phyloP scores from a whole-genome alignment of 202 grass and related monocot genomes.

The Zoysia matrella region DNA sequence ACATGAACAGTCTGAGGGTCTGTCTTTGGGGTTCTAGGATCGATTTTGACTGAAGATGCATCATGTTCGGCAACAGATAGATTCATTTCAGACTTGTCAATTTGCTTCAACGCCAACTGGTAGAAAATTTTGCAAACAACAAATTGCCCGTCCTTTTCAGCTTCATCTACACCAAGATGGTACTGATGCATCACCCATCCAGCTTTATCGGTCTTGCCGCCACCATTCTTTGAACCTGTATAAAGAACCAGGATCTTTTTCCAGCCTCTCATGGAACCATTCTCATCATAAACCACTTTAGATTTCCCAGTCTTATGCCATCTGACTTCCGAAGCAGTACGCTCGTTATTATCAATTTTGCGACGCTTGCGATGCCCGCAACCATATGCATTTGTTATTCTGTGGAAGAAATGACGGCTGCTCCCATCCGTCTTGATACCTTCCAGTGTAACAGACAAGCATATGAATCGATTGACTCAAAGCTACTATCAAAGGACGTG shows the following conservation, averaged over 20 bases:
- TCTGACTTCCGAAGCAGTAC: background rate
- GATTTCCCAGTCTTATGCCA: slow-evolving; percentile 86
- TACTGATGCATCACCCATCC: slow-evolving; percentile 95
- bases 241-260: slow-evolving; percentile 89
- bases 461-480: background rate
- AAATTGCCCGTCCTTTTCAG: slow-evolving; percentile 56
- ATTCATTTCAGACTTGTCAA: slow-evolving; percentile 31
- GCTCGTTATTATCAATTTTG: slow-evolving; percentile 40
- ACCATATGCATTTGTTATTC: slow-evolving; percentile 71
- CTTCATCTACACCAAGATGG: slow-evolving; percentile 64
- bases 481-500: background rate
- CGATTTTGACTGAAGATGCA: slow-evolving; percentile 34
- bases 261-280: slow-evolving; percentile 67
- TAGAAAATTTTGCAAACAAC: slow-evolving; percentile 79
- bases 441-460: slow-evolving; percentile 23
- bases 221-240: slow-evolving; percentile 39
- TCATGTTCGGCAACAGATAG: slow-evolving; percentile 14
- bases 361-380: slow-evolving; percentile 68
- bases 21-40: slow-evolving; percentile 65
- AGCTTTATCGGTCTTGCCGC: slow-evolving; percentile 29
- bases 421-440: slow-evolving; percentile 78
- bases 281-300: slow-evolving; percentile 47
- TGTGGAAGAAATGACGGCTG: slow-evolving; percentile 76
- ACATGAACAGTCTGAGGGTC: slow-evolving; percentile 37
- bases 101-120: slow-evolving; percentile 44